Conservation (phyloP, 2,329 filamentous ascomycete genomes). For the Elsinoe necatrix region DNA sequence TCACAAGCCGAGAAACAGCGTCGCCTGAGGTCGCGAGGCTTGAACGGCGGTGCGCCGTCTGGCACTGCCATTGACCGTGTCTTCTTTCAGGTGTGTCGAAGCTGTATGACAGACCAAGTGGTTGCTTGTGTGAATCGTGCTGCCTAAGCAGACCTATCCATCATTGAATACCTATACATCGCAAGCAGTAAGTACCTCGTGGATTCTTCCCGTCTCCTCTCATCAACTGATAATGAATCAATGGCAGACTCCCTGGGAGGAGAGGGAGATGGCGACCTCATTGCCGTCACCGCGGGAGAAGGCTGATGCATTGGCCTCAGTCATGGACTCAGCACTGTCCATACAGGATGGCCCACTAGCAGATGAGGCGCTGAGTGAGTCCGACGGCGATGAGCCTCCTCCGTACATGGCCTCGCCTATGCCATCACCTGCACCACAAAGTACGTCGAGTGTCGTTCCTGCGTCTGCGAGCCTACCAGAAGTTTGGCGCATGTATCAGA, state of each 20-base stretch:
- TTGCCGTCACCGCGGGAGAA: background rate
- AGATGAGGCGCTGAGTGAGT: background rate
- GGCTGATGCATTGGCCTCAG: conserved; percentile 1
- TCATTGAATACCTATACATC: background rate
- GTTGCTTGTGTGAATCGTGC: background rate
- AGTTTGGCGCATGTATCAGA: conserved; percentile 5
- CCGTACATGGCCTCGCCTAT: background rate
- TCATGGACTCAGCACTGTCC: conserved; percentile 6
- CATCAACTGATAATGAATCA: background rate
- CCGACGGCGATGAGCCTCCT: background rate
- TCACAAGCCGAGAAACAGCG: background rate
- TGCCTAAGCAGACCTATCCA: background rate
- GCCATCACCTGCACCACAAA: background rate
- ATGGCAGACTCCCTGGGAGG: conserved; percentile 2
- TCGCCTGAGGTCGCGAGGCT: background rate
- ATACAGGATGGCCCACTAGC: background rate
- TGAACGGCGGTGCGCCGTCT: background rate
- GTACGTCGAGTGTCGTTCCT: background rate
- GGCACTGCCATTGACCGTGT: background rate
- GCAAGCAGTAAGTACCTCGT: background rate
- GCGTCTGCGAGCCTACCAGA: background rate
- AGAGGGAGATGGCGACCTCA: background rate
- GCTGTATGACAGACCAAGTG: background rate
- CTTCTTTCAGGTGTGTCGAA: background rate
- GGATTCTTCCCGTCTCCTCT: background rate